phyloP scores from a whole-genome alignment of 768 basidiomycete species.

The Tricholoma bakamatsutake region DNA sequence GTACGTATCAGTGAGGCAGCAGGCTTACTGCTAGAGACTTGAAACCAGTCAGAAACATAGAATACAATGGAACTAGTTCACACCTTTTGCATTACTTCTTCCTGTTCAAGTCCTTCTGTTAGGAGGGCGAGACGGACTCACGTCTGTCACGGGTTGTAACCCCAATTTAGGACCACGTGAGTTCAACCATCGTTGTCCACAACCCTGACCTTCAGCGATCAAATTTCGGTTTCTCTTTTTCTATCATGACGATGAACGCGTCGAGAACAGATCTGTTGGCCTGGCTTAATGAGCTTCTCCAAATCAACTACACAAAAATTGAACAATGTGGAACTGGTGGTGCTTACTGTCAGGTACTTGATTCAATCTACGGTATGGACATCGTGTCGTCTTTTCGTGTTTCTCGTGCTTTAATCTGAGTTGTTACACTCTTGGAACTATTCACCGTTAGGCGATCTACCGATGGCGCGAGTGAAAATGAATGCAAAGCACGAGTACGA shows the following conservation, averaged over 20 bases:
- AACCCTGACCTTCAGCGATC: conserved; percentile 3
- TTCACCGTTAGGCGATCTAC: conserved; percentile 64
- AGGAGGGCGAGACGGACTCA: background rate
- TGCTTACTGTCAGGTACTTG: conserved; percentile 92
- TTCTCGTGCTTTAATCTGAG: conserved; percentile 3
- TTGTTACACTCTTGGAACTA: conserved; percentile 5
- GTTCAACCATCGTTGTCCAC: background rate
- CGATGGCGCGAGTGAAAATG: conserved; percentile 93
- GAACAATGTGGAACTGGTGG: conserved; percentile 90
- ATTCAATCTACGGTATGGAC: conserved; percentile 84
- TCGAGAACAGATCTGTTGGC: conserved; percentile 83
- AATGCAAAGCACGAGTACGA: conserved; percentile 96
- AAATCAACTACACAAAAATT: conserved; percentile 86
- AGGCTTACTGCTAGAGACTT: background rate
- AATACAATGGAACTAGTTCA: background rate
- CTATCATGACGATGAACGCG: conserved; percentile 44
- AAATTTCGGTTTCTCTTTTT: background rate
- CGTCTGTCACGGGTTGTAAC: background rate
- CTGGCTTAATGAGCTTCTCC: conserved; percentile 94
- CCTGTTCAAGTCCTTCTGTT: no score
- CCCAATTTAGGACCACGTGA: background rate
- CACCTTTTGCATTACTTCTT: background rate
- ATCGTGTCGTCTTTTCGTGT: conserved; percentile 14
- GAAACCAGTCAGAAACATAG: background rate
- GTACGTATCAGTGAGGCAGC: background rate